These are phyloP conservation scores for Triticum turgidum DNA, from an alignment of 176 grass and related monocot species.

Conservation along the genomic window DNA sequence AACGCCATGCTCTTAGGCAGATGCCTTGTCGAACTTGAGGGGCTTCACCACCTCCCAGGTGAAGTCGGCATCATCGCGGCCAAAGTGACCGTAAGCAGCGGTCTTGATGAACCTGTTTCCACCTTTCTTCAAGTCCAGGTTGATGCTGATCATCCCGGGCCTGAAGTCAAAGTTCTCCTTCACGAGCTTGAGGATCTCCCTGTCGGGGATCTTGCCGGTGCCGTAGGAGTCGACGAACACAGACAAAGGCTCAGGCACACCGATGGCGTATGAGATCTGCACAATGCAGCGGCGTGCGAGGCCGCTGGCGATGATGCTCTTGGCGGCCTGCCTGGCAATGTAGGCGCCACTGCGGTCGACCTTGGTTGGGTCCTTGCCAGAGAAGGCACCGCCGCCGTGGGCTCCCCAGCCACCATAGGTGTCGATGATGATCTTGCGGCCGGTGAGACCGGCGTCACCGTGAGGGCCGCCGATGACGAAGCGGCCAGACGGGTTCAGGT, in stretches of 20 bases:
- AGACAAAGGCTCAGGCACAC: slow-evolving; percentile 50
- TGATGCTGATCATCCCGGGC: slow-evolving; percentile 27
- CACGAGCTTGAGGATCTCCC: slow-evolving; percentile 55
- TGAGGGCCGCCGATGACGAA: slow-evolving; percentile 55
- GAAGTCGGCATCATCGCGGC: slow-evolving; percentile 55
- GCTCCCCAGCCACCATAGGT: slow-evolving; percentile 62
- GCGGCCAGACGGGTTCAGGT: slow-evolving; percentile 56
- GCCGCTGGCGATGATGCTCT: slow-evolving; percentile 51
- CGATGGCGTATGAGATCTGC: slow-evolving; percentile 64
- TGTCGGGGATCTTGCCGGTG: slow-evolving; percentile 57
- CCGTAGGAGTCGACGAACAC: slow-evolving; percentile 55
- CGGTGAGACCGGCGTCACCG: slow-evolving; percentile 49
- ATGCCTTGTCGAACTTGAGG: slow-evolving; percentile 54
- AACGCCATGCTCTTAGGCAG: neutral
- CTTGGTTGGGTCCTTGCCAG: slow-evolving; percentile 69
- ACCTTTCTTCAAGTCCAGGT: slow-evolving; percentile 57
- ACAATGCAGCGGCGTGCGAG: slow-evolving; percentile 55
- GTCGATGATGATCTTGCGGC: slow-evolving; percentile 72
- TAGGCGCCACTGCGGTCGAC: slow-evolving; percentile 63
- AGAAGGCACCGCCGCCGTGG: slow-evolving; percentile 55
- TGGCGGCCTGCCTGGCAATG: slow-evolving; percentile 58
- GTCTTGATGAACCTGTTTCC: slow-evolving; percentile 71
- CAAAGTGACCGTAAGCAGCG: slow-evolving; percentile 59
- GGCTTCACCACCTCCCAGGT: slow-evolving; percentile 66
- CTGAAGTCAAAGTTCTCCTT: slow-evolving; percentile 28